These are phyloP conservation scores for Russula griseocarnosa DNA, from an alignment of 768 basidiomycete species.

Conservation along the genomic window DNA sequence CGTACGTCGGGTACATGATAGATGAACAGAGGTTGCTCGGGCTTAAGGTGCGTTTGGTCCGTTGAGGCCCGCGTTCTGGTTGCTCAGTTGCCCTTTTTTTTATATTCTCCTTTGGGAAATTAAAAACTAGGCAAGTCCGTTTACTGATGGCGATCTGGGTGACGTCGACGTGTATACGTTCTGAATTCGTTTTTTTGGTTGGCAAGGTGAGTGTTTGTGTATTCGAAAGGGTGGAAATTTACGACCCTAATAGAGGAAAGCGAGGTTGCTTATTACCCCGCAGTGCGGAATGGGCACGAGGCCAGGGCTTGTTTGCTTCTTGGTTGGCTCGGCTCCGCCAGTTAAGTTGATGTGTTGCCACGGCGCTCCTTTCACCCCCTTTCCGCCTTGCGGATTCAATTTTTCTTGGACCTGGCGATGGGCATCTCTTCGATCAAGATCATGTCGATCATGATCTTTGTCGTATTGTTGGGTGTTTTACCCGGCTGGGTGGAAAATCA, in stretches of 20 bases:
- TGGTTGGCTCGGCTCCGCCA: background rate
- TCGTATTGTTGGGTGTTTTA: background rate
- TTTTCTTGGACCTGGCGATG: background rate
- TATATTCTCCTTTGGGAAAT: background rate
- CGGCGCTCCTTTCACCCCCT: background rate
- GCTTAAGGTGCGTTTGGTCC: conserved; percentile 33
- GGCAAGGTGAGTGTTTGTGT: background rate
- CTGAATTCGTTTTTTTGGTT: conserved; percentile 19
- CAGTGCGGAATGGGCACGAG: conserved; percentile 6
- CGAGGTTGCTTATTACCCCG: conserved; percentile 15
- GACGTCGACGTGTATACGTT: conserved; percentile 39
- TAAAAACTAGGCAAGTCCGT: conserved; percentile 31
- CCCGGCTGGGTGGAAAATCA: background rate
- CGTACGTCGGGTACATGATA: conserved; percentile 39
- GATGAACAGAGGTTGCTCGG: conserved; percentile 40
- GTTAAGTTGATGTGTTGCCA: background rate
- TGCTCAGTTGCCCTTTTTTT: background rate
- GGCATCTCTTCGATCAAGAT: conserved; percentile 13
- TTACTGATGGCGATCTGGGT: conserved; percentile 36
- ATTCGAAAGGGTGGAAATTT: background rate
- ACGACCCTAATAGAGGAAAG: background rate
- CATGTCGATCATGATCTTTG: background rate
- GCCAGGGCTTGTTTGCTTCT: background rate
- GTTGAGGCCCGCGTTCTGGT: background rate
- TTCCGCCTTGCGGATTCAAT: background rate